Evolutionary conservation across 108 stramenopile species (phyloP).

Genomic region (Stephanodiscus triporus): DNA sequence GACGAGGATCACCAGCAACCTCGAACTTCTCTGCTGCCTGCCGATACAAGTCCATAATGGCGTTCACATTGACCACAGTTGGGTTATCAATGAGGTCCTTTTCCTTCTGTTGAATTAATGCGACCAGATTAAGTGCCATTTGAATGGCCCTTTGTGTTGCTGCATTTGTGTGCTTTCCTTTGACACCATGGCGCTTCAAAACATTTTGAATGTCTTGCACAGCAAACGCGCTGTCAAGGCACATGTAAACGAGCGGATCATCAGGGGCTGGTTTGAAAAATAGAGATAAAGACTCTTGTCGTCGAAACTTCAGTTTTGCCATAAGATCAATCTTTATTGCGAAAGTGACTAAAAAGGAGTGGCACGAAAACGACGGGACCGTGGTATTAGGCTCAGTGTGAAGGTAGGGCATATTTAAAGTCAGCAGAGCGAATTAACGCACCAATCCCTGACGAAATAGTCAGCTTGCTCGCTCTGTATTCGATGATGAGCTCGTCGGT

Average conservation of each 20-base stretch:
- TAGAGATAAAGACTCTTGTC: constrained; percentile 84
- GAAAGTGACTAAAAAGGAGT: constrained; percentile 53
- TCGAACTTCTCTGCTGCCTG: constrained; percentile 91
- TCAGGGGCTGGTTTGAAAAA: constrained; percentile 88
- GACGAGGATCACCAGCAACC: constrained; percentile 83
- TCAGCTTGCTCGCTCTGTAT: constrained; percentile 76
- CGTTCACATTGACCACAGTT: constrained; percentile 76
- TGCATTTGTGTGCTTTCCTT: constrained; percentile 91
- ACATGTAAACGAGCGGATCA: constrained; percentile 91
- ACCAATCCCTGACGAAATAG: constrained; percentile 72
- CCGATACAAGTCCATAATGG: constrained; percentile 92
- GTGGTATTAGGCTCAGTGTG: background rate
- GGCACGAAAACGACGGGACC: background rate
- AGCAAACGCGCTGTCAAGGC: constrained; percentile 79
- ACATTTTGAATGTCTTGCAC: constrained; percentile 89
- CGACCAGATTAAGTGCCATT: constrained; percentile 82
- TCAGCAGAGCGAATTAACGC: constrained; percentile 5
- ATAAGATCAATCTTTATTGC: constrained; percentile 77
- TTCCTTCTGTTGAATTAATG: constrained; percentile 88
- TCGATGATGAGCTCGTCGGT: constrained; percentile 86
- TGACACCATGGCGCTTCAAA: constrained; percentile 85
- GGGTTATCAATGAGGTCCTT: constrained; percentile 75
- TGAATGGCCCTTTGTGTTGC: constrained; percentile 78
- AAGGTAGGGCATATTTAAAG: constrained; percentile 4
- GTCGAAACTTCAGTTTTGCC: constrained; percentile 85